phyloP scores from a whole-genome alignment of 352 stramenopile genomes.

The Achlya hypogyna region DNA sequence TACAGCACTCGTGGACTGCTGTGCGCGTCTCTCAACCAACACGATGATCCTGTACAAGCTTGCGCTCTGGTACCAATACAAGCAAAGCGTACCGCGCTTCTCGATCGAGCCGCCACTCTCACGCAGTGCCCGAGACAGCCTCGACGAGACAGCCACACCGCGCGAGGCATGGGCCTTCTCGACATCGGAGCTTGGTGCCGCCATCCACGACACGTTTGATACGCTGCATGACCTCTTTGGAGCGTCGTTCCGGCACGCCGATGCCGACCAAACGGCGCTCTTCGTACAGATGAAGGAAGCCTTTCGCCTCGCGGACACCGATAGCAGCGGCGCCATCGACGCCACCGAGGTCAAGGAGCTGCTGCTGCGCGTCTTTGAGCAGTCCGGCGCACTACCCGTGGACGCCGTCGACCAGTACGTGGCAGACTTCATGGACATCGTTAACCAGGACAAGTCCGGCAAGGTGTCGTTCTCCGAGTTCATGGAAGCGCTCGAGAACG shows the following conservation, averaged over 20 bases:
- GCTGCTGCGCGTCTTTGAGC: conserved; percentile 66
- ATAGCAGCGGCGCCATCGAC: conserved; percentile 73
- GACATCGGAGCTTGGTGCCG: conserved; percentile 36
- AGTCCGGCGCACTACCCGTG: conserved; percentile 56
- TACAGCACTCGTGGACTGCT: conserved; percentile 46
- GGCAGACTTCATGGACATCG: conserved; percentile 57
- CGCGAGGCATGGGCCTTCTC: conserved; percentile 43
- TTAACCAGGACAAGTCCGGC: conserved; percentile 55
- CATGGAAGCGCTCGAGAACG: conserved; percentile 61
- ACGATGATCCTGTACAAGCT: conserved; percentile 76
- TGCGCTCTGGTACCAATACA: conserved; percentile 61
- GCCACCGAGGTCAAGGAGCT: conserved; percentile 62
- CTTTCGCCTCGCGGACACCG: conserved; percentile 63
- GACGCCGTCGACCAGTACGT: conserved; percentile 63
- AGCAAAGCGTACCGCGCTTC: not conserved
- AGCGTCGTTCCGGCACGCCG: conserved; percentile 58
- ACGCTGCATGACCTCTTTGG: conserved; percentile 66
- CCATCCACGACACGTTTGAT: conserved; percentile 56
- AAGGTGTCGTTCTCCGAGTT: conserved; percentile 78
- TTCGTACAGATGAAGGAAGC: conserved; percentile 86
- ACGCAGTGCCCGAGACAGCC: no score
- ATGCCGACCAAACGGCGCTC: conserved; percentile 67
- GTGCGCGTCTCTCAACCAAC: conserved; percentile 62
- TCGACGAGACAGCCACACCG: not conserved
- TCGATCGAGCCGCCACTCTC: not conserved